phyloP scores from a whole-genome alignment of 2,329 filamentous ascomycete species.

The Aureobasidium pullulans region DNA sequence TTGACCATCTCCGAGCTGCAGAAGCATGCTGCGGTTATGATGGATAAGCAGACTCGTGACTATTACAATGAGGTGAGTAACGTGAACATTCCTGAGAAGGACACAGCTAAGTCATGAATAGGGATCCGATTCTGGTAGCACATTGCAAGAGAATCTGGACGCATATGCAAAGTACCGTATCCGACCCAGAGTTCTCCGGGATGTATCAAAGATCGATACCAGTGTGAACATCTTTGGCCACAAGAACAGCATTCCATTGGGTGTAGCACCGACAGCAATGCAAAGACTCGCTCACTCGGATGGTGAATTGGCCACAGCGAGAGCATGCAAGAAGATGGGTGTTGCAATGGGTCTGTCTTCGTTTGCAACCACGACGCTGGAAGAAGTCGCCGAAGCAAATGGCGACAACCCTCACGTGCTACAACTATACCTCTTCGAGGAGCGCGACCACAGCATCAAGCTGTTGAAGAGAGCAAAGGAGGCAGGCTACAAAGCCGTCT shows the following conservation, averaged over 20 bases:
- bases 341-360: slow-evolving; percentile 45
- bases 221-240: slow-evolving; percentile 40
- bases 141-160: slow-evolving; percentile 42
- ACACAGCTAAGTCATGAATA: background rate
- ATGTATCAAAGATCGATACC: slow-evolving; percentile 34
- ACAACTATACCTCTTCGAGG: slow-evolving; percentile 49
- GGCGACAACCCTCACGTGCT: slow-evolving; percentile 43
- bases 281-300: slow-evolving; percentile 47
- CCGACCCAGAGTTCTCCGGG: slow-evolving; percentile 32
- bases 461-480: slow-evolving; percentile 28
- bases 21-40: slow-evolving; percentile 28
- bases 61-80: slow-evolving; percentile 29
- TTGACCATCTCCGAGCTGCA: slow-evolving; percentile 37
- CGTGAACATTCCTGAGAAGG: too few relatives aligned
- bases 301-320: slow-evolving; percentile 44
- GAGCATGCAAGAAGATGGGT: slow-evolving; percentile 38
- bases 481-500: slow-evolving; percentile 47
- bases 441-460: slow-evolving; percentile 43
- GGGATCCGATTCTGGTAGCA: slow-evolving; percentile 30
- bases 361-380: slow-evolving; percentile 43
- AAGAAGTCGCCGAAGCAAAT: slow-evolving; percentile 39
- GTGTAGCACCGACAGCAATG: slow-evolving; percentile 48
- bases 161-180: slow-evolving; percentile 44
- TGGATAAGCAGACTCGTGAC: slow-evolving; percentile 34
- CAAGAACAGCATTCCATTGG: slow-evolving; percentile 42